These are phyloP conservation scores for Arabis hirsuta DNA, from an alignment of 345 rosid genomes.

Conservation along the genomic window DNA sequence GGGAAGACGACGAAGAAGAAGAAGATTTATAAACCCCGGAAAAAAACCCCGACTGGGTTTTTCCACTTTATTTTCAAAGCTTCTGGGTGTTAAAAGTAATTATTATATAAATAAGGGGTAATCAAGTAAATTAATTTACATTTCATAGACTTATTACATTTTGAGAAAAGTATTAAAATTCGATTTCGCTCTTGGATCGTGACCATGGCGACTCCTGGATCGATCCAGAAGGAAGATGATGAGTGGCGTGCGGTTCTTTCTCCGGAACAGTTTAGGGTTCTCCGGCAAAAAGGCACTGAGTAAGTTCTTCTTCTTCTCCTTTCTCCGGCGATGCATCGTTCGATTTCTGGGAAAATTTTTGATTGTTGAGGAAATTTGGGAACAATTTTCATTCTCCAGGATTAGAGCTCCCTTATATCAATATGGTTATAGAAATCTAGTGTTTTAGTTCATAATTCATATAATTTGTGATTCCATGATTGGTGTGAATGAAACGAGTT, in stretches of 20 bases:
- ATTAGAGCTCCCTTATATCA: too few relatives aligned
- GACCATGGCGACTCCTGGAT: constrained; percentile 64
- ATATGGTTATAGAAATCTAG: too few relatives aligned
- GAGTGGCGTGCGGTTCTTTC: constrained; percentile 85
- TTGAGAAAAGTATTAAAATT: too few relatives aligned
- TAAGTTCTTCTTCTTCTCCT: constrained; percentile 35
- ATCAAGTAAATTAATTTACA: not conserved
- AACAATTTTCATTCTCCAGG: not conserved
- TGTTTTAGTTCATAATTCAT: too few relatives aligned
- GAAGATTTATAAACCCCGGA: constrained; percentile 10
- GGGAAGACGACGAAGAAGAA: not conserved
- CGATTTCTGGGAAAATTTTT: not conserved
- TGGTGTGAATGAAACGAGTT: too few relatives aligned
- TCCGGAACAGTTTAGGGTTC: constrained; percentile 75
- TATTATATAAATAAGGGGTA: not conserved
- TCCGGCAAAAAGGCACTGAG: constrained; percentile 87
- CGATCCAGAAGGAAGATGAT: constrained; percentile 67
- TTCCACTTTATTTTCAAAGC: not conserved
- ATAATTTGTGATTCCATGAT: too few relatives aligned
- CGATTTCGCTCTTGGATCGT: constrained; percentile 12
- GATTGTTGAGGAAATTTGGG: not conserved
- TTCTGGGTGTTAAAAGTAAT: not conserved
- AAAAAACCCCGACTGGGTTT: constrained; percentile 10
- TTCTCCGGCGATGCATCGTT: not conserved
- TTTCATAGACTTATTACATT: too few relatives aligned